Conservation (phyloP, 2,329 filamentous ascomycete genomes). For the Pseudocercospora crystallina region DNA sequence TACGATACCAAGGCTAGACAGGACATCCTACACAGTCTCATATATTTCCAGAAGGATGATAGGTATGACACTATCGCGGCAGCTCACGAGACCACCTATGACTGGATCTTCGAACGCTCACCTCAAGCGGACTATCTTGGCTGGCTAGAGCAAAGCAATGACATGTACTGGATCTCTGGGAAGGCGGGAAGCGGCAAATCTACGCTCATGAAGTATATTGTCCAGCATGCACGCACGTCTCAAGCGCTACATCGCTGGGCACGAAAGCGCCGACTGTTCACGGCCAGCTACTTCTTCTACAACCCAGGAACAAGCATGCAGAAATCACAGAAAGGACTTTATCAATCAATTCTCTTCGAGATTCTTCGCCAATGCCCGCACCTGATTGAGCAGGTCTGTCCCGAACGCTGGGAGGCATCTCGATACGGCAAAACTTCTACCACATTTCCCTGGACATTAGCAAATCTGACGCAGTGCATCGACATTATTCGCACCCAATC, state of each 20-base stretch:
- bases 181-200: constrained; percentile 17
- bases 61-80: no score
- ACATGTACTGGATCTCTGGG: constrained; percentile 11
- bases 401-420: not conserved
- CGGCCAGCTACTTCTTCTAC: not conserved
- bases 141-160: not conserved
- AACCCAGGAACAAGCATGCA: constrained; percentile 6
- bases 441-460: no score
- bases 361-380: constrained; percentile 2
- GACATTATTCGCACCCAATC: not conserved
- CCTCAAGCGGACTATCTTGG: no score
- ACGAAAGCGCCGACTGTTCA: not conserved
- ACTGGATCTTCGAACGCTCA: no score
- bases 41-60: no score
- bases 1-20: no score
- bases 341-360: constrained; percentile 11
- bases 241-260: constrained; percentile 6
- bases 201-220: constrained; percentile 14
- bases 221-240: not conserved
- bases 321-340: constrained; percentile 10
- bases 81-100: no score
- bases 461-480: not conserved
- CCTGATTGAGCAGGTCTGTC: not conserved
- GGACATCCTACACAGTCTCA: no score
- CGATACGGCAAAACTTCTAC: not conserved